These are phyloP conservation scores for Omphalotus guepiniiformis DNA, from an alignment of 768 basidiomycete species.

Conservation along the genomic window DNA sequence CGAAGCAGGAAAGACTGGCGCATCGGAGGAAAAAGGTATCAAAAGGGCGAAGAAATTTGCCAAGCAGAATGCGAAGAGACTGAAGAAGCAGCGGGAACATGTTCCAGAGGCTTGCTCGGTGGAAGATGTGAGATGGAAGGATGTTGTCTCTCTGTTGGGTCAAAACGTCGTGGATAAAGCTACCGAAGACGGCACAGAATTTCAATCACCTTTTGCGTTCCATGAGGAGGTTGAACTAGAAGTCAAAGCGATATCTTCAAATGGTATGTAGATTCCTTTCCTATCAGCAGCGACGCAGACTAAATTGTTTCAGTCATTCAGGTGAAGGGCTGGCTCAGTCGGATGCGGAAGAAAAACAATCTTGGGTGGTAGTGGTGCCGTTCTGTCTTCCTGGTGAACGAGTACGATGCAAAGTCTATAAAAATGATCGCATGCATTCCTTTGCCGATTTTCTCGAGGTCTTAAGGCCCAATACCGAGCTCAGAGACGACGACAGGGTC, in stretches of 20 bases:
- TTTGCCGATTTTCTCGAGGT: conserved; percentile 71
- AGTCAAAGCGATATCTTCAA: conserved; percentile 60
- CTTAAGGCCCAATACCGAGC: conserved; percentile 52
- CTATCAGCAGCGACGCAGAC: conserved; percentile 1
- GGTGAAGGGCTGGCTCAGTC: conserved; percentile 66
- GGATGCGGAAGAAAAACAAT: conserved; percentile 36
- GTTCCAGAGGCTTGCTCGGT: conserved; percentile 54
- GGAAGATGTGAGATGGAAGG: conserved; percentile 73
- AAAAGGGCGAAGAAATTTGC: conserved; percentile 1
- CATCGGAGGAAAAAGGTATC: background rate
- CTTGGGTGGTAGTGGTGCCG: conserved; percentile 84
- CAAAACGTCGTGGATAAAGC: conserved; percentile 47
- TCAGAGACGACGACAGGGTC: conserved; percentile 63
- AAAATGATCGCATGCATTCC: conserved; percentile 67
- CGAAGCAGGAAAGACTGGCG: background rate
- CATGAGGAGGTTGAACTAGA: conserved; percentile 63
- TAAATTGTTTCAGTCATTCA: conserved; percentile 22
- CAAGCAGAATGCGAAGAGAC: background rate
- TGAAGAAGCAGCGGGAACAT: conserved; percentile 5
- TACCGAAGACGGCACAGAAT: conserved; percentile 44
- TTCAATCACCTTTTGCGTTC: conserved; percentile 54
- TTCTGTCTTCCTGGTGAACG: conserved; percentile 83
- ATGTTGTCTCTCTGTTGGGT: conserved; percentile 67
- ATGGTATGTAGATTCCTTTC: conserved; percentile 36
- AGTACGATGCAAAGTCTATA: conserved; percentile 68